Base-by-base conservation (phyloP, 2,329 filamentous ascomycete species). In the Colletotrichum truncatum region DNA sequence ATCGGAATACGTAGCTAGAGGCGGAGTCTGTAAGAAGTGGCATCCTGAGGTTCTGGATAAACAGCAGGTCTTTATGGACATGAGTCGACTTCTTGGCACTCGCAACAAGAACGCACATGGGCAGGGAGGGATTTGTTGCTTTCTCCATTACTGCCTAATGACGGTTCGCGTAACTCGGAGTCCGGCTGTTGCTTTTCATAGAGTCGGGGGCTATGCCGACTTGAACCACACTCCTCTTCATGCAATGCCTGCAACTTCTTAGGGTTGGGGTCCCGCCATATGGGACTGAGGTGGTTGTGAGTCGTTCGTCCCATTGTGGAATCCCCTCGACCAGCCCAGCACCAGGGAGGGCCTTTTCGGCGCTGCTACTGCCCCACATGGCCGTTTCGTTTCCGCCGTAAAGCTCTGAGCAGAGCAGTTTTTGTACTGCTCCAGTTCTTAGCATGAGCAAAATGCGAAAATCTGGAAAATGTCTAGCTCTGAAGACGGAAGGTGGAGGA, bases 241-340 rank as follows among this genome's bases (percentile, higher is more conserved):
- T 38, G 38, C 32, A 60, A 41, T 49, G 48, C 39, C 49, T 64
- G 56, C 41, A 41, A 36, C 34, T 51, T 18, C 36, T 39, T 26
- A 34, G 23, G 26, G 18, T 28, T 16, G 9, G 46, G 38, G 26
- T 30, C 23, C 10, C 26, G 4, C n/a, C n/a, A 25, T n/a, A 26
- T 28, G 10, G 21, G 55, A 32, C 23, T 54, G 26, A 49, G 34
- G 34, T 32, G 48, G 39, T 52, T 52, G 28, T 34, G 26, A 34
- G 53, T 51, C 57, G 62, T 65, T 65, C 62, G 57, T 65, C 62
- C 43, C 49, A 65, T 65, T 16, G 21, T 45, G 32, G 21, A 21
- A 16, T 41, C 34, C 34, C 41, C 55, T 60, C 41, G 30, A 36
- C 26, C 56, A 48, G 26, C 34, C 21, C 32, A 23, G n/a, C 39